phyloP scores from a whole-genome alignment of 192 early-diverging fungal species.

The Coemansia sp. region DNA sequence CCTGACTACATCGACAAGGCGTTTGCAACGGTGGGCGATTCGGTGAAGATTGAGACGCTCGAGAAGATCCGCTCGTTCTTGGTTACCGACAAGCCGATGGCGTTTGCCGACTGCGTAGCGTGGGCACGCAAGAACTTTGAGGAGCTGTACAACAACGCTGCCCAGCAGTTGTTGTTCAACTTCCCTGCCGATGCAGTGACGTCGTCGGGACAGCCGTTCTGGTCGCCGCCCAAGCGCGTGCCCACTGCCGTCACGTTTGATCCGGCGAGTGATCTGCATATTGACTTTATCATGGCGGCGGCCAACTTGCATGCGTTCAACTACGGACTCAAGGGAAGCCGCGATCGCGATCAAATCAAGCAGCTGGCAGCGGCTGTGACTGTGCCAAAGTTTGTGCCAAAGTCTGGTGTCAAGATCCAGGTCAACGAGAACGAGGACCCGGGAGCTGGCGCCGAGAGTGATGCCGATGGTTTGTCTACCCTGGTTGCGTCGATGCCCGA shows the following conservation, averaged over 20 bases:
- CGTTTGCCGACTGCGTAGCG: slow-evolving; percentile 87
- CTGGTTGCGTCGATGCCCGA: slow-evolving; percentile 71
- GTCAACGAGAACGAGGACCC: slow-evolving; percentile 85
- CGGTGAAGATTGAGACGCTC: slow-evolving; percentile 76
- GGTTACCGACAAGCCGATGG: slow-evolving; percentile 75
- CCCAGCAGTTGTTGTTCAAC: slow-evolving; percentile 93
- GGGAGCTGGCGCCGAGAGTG: slow-evolving; percentile 18
- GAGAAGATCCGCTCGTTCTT: slow-evolving; percentile 72
- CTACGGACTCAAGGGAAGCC: slow-evolving; percentile 87
- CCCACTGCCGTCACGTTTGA: slow-evolving; percentile 84
- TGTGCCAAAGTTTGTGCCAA: slow-evolving; percentile 85
- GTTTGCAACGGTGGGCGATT: slow-evolving; percentile 67
- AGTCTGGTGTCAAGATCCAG: slow-evolving; percentile 93
- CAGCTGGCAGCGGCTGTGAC: slow-evolving; percentile 58
- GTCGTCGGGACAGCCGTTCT: slow-evolving; percentile 87
- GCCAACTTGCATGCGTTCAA: slow-evolving; percentile 96
- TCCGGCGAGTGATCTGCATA: slow-evolving; percentile 63
- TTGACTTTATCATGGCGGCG: slow-evolving; percentile 88
- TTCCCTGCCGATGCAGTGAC: slow-evolving; percentile 94
- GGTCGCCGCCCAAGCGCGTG: slow-evolving; percentile 96
- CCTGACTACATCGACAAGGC: slow-evolving; percentile 77
- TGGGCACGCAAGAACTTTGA: slow-evolving; percentile 96
- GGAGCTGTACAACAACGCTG: slow-evolving; percentile 88
- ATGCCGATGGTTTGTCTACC: slow-evolving; percentile 59
- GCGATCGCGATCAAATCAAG: slow-evolving; percentile 72